Evolutionary conservation across 805 yeast genomes (phyloP), one percentile per base, ranked within the genome.

Genomic region (Saturnispora sekii): DNA sequence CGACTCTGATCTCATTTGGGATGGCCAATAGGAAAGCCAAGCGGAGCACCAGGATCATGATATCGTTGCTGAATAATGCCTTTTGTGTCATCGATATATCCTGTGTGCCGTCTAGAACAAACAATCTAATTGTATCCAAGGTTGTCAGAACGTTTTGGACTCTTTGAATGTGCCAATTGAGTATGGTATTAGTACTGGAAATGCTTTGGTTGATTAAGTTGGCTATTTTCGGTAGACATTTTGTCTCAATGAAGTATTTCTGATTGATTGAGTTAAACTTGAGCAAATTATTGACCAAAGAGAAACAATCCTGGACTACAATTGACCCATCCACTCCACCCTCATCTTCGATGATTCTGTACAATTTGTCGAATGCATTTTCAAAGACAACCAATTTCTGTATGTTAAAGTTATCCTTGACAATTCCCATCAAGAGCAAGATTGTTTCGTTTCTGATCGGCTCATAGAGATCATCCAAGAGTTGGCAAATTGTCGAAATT

Each of bases 331-430:
- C 73, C 12, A 87, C 72, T 3, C 95, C 95, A 30, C 96, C 96
- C 61, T 89, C 97, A 50, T 79, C 84, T 12, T 77, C 79, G 18
- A 90, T 79, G 11, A 93, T 82, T n/a, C 68, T 70, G 55, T 90
- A 89, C 10, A 88, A 63, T 48, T 72, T 77, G 49, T 87, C 96
- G 57, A 93, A 89, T 0, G 94, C 82, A 53, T 86, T 89, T 59
- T 93, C 97, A 58, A 93, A 93, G 0, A 95, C 98, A 9, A 94
- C 94, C 15, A 93, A 66, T 56, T 88, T 89, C 60, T 93, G 98
- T 30, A 90, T 79, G 60, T 86, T 90, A 48, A 80, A 77, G 54
- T 87, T 85, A 48, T 84, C 82, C 53, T 81, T 80, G 10, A 80
- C 94, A 3, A 93, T 70, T 10, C 88, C 81, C 80, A 84, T 81